Evolutionary conservation across 805 yeast species (phyloP).

Genomic region (Deakozyma indianensis): DNA sequence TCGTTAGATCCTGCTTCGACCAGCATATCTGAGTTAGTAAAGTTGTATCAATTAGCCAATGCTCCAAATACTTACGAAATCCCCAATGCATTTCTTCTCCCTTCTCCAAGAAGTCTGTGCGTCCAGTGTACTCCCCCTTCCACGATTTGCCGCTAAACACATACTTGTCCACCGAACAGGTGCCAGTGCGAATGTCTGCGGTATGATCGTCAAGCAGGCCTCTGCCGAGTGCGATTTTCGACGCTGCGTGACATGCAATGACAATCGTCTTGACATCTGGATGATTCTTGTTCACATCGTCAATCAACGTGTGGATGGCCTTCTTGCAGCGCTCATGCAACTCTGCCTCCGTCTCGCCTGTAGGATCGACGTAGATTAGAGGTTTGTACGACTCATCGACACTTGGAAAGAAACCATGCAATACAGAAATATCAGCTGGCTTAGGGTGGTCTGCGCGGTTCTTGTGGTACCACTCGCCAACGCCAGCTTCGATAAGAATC

Average conservation of each 20-base stretch:
- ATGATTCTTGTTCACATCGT: slow-evolving; percentile 36
- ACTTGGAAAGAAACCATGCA: slow-evolving; percentile 40
- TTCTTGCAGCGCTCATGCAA: slow-evolving; percentile 44
- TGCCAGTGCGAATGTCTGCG: slow-evolving; percentile 56
- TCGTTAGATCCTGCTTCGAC: slow-evolving; percentile 86
- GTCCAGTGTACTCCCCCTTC: slow-evolving; percentile 56
- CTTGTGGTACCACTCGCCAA: slow-evolving; percentile 87
- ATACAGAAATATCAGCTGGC: slow-evolving; percentile 11
- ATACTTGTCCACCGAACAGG: slow-evolving; percentile 70
- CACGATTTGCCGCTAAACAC: slow-evolving; percentile 29
- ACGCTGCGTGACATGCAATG: slow-evolving; percentile 86
- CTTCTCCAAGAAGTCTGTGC: slow-evolving; percentile 46
- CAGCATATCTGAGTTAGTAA: slow-evolving; percentile 21
- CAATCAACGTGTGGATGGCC: slow-evolving; percentile 45
- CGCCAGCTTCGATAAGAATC: slow-evolving; percentile 61
- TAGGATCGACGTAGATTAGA: slow-evolving; percentile 41
- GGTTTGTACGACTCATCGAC: slow-evolving; percentile 35
- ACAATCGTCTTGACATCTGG: slow-evolving; percentile 53
- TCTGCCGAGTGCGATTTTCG: slow-evolving; percentile 80
- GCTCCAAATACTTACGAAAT: slow-evolving; percentile 32
- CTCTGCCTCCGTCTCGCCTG: slow-evolving; percentile 67
- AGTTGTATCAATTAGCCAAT: neutral
- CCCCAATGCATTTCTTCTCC: slow-evolving; percentile 96
- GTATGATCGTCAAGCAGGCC: slow-evolving; percentile 40
- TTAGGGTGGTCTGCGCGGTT: slow-evolving; percentile 52